Base-by-base conservation (phyloP, 441 rosid genomes). In the Croton laevigatus region DNA sequence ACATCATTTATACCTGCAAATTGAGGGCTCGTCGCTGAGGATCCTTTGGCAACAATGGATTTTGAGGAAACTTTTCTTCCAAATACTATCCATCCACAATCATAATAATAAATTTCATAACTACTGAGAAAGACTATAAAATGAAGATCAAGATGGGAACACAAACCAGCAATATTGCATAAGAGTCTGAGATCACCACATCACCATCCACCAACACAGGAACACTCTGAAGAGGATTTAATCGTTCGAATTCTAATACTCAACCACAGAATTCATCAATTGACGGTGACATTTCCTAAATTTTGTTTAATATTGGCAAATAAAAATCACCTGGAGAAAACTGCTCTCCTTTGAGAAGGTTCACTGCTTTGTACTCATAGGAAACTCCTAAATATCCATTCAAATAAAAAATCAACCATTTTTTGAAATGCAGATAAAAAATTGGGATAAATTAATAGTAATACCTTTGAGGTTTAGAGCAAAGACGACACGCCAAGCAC, bases 401-500 rank as follows among this genome's bases (percentile, higher is more conserved):
- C 32, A 27, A 27, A 27, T 27, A 27, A 27, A 27, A 10, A 69
- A 60, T 46, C 23, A 8, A 63, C 32, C 32, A 27, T 27, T 27
- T 27, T 27, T 27, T 27, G 2, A 27, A 27, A 27, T 27, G 32
- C 32, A 42, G 8, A 42, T 42, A 42, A 42, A 5, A 42, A 42
- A 42, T 42, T 10, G 7, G 11, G 45, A 3, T 14, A 20, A 44
- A 27, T 19, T 14, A 7, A 14, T 6, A 17, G 22, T 44, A 17
- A 49, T 69, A 82, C 91, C 86, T 79, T 86, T 86, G 58, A 88
- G 87, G 37, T 70, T 76, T 52, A 86, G 73, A 75, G 88, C 90
- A 63, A 88, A 81, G 68, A 90, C 87, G 73, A 86, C 87, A 16
- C 92, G 92, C 90, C 90, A 84, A 6, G 92, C 68, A 34, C 90